Percentiles rank a stretch among this genome's conserved stretches.
phyloP scores from a whole-genome alignment of 2,329 filamentous ascomycete genomes.

The Hirsutella minnesotensis region DNA sequence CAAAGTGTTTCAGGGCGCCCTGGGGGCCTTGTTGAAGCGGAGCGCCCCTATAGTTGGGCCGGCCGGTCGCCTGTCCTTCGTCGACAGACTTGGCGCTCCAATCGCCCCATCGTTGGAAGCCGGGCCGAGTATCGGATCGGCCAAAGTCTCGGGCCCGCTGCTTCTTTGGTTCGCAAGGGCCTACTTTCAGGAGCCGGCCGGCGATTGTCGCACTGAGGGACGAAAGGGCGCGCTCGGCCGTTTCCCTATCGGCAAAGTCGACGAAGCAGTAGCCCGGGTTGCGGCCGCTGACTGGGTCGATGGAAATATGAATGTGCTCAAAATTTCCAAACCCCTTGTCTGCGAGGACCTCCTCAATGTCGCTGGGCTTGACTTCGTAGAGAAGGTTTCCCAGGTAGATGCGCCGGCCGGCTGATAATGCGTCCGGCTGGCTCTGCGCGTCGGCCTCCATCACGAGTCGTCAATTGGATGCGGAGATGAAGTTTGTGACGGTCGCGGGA shows the following conservation, averaged over 20 bases:
- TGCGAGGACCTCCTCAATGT: slow-evolving; percentile 48
- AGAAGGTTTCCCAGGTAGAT: slow-evolving; percentile 53
- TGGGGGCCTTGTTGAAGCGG: slow-evolving; percentile 13
- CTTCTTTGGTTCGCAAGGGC: slow-evolving; percentile 48
- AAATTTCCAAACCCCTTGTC: slow-evolving; percentile 24
- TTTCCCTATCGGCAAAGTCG: slow-evolving; percentile 45
- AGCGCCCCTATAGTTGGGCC: slow-evolving; percentile 1
- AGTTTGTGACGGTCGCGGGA: no score
- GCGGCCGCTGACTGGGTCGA: slow-evolving; percentile 54
- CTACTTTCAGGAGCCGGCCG: slow-evolving; percentile 50
- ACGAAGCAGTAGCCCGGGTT: slow-evolving; percentile 66
- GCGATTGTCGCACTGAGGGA: slow-evolving; percentile 42
- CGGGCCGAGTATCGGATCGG: slow-evolving; percentile 9
- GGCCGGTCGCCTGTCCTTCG: background rate
- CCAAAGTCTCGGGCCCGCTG: slow-evolving; percentile 8
- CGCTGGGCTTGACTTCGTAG: slow-evolving; percentile 38
- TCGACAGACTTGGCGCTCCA: slow-evolving; percentile 19
- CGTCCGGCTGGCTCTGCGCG: slow-evolving; percentile 5
- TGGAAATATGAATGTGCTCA: slow-evolving; percentile 53
- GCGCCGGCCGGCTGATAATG: slow-evolving; percentile 23
- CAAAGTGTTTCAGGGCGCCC: slow-evolving; percentile 18
- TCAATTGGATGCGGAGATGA: no score
- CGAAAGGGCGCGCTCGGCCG: slow-evolving; percentile 40
- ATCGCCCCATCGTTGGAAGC: slow-evolving; percentile 31
- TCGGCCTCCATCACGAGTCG: background rate